Conservation (phyloP, 768 basidiomycete genomes). For the Tephrocybe sp. region DNA sequence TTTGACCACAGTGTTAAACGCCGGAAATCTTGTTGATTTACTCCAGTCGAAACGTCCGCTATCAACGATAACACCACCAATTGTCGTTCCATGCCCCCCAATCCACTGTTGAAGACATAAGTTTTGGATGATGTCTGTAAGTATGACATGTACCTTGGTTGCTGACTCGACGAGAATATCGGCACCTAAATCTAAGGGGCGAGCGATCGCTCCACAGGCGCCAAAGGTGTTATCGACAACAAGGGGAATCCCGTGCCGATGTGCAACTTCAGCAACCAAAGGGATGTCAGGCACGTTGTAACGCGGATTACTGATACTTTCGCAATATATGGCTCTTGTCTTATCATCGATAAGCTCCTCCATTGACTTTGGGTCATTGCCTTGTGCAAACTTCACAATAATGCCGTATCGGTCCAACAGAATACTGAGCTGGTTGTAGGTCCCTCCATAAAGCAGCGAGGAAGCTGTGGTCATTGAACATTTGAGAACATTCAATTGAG, state of each 20-base stretch:
- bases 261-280: conserved; percentile 64
- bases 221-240: conserved; percentile 70
- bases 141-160: too few relatives aligned
- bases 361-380: conserved; percentile 47
- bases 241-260: conserved; percentile 56
- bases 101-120: conserved; percentile 64
- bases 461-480: not conserved
- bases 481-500: too few relatives aligned
- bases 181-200: conserved; percentile 26
- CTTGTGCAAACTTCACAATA: conserved; percentile 49
- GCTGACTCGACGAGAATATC: conserved; percentile 35
- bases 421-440: conserved; percentile 62
- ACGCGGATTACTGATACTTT: conserved; percentile 65
- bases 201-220: conserved; percentile 47
- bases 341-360: conserved; percentile 54
- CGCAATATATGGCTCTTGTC: conserved; percentile 58
- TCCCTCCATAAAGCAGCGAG: conserved; percentile 31
- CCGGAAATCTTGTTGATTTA: conserved; percentile 43
- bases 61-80: conserved; percentile 65
- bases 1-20: conserved; percentile 12
- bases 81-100: conserved; percentile 63
- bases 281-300: conserved; percentile 52
- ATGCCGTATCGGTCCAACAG: conserved; percentile 43
- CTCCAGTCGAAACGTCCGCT: conserved; percentile 61
- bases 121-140: too few relatives aligned